Evolutionary conservation across 2,329 filamentous ascomycete genomes (phyloP), one percentile per base, ranked within the genome.

Genomic region (Dothiorella sarmentorum): DNA sequence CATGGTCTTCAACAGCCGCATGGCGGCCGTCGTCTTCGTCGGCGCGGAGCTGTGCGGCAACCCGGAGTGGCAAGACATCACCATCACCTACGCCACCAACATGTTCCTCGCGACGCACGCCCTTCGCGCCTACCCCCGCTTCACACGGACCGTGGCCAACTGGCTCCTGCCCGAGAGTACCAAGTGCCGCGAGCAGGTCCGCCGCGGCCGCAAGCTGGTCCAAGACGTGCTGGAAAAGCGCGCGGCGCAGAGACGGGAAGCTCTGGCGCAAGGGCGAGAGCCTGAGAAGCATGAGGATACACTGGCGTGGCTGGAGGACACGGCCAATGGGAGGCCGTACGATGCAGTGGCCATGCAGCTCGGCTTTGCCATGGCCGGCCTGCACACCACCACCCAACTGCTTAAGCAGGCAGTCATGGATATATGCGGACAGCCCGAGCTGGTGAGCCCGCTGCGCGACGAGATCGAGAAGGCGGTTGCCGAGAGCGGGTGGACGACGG

Each of bases 141-240:
- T 70, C 31, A 58, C 75, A 6, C 71, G 71, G 18, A 70, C 71
- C 2, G 24, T 74, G 2, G 63, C 71, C 0, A 71, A 74, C 17
- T 62, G 57, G 9, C 68, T 75, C 42, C 63, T 75, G 2, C 71
- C 74, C 2, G 62, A 67, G 1, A 69, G 71, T 15, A 64, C 64
- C 5, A 64, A 65, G 17, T 66, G 77, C n/a, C 73, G 78, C 7
- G 60, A 64, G 7, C 70, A 78, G 31, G 64, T 79, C 2, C 60
- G 65, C 3, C 69, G 73, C 26, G 75, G 74, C 43, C 68, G 69
- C 27, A 31, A 60, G 6, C 65, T 71, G 24, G 56, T 74, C 5
- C 62, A 60, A 1, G 69, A 66, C 38, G 69, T 69, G 2, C 68
- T 51, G 18, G 31, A 51, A 0, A 4, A 24, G 11, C 27, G 45